Base-by-base conservation (phyloP, 768 basidiomycete species). In the Psilocybe tampanensis region DNA sequence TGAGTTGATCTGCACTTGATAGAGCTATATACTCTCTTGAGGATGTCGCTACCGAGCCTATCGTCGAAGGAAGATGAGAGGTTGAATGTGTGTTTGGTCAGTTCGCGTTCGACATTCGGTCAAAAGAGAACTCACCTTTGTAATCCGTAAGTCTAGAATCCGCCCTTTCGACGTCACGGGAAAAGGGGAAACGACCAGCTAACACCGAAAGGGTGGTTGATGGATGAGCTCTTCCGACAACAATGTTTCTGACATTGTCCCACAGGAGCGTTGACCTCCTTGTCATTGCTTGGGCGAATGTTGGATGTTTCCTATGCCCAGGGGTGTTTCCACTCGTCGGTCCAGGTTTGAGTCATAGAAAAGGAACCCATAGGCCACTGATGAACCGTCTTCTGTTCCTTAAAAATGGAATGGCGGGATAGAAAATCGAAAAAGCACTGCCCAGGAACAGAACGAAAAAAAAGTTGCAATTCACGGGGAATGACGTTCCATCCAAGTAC, bases 131-230 rank as follows among this genome's bases (percentile, higher is more conserved):
- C 42, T 15, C 22, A 54, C 53, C 41, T 47, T 34, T 54, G 19
- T 11, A 44, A 21, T 45, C 43, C n/a, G 49, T 19, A 17, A 19
- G 22, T n/a, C 42, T 23, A 1, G 42, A 32, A 3, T 56, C 41
- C 24, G 42, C 55, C 19, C 43, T 44, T 48, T 56, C 55, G 7
- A 56, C 12, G 22, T 56, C 55, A 18, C 50, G 55, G 23, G 24
- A 22, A 36, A 56, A 56, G 17, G 55, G 55, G 26, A 56, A 56
- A 22, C 55, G 49, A n/a, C 50, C 43, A 23, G 21, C 29, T 19
- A 51, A 32, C 15, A 42, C 29, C 8, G 55, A 47, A 12, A 56
- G 48, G 12, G 49, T 36, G 33, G 29, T 51, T 8, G 55, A 51
- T 11, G 44, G 19, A 19, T 36, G 36, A 2, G 9, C 39, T 23